Conservation (phyloP, 2,329 filamentous ascomycete species). For the Alternaria atra region DNA sequence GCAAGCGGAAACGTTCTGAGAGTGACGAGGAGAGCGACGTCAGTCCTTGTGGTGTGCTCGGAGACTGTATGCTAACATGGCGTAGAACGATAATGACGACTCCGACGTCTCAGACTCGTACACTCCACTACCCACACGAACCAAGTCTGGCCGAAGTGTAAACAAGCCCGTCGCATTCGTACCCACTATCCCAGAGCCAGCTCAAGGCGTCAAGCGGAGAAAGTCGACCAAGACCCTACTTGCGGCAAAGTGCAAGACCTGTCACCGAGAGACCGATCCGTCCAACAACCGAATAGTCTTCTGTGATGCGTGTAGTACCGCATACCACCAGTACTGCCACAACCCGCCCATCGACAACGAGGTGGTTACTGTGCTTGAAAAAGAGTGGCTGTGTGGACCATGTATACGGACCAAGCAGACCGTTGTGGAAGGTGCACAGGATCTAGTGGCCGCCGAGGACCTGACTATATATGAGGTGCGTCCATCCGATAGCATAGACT, state of each 20-base stretch:
- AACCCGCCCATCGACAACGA: conserved; percentile 76
- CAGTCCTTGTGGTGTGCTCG: conserved; percentile 23
- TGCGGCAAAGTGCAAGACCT: conserved; percentile 72
- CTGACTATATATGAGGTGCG: conserved; percentile 56
- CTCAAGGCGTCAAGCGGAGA: conserved; percentile 63
- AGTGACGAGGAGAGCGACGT: conserved; percentile 49
- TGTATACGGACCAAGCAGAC: conserved; percentile 58
- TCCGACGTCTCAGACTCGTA: conserved; percentile 57
- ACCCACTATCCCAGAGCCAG: conserved; percentile 62
- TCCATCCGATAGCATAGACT: background rate
- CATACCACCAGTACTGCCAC: conserved; percentile 86
- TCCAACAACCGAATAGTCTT: conserved; percentile 83
- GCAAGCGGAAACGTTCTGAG: conserved; percentile 52
- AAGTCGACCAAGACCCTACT: conserved; percentile 63
- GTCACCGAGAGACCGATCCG: conserved; percentile 75
- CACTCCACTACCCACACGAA: conserved; percentile 69
- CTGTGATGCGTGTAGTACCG: conserved; percentile 80
- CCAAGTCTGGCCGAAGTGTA: conserved; percentile 78
- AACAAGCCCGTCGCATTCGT: conserved; percentile 72
- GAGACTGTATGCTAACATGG: conserved; percentile 24
- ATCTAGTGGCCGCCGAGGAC: conserved; percentile 51
- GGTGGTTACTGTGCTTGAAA: conserved; percentile 70
- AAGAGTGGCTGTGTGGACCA: conserved; percentile 75
- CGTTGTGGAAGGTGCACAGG: conserved; percentile 45
- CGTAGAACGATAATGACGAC: conserved; percentile 43